Percentiles rank a stretch among this genome's conserved stretches.
Evolutionary conservation across 2,329 filamentous ascomycete species (phyloP).

Genomic region (Didymellaceae sp.): DNA sequence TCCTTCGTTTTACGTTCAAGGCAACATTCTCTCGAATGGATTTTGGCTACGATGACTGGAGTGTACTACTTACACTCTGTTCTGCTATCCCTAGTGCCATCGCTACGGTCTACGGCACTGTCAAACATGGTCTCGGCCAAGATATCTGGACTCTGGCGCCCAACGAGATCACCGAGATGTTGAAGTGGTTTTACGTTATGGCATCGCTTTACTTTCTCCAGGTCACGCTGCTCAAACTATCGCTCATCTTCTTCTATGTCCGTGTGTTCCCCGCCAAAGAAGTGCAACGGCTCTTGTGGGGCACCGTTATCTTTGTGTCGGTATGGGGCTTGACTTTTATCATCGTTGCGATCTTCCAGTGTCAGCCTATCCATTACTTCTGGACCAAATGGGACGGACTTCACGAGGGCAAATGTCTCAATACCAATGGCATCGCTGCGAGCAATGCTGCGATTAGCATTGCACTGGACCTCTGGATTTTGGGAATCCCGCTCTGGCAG

Average conservation of each 20-base stretch:
- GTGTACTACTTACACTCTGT: constrained; percentile 33
- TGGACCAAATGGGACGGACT: constrained; percentile 45
- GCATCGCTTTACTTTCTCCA: constrained; percentile 45
- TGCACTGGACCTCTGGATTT: constrained; percentile 41
- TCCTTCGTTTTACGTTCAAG: constrained; percentile 48
- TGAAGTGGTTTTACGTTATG: constrained; percentile 45
- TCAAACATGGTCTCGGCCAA: constrained; percentile 54
- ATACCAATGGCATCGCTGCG: constrained; percentile 45
- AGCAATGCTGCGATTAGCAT: constrained; percentile 47
- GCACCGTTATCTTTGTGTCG: constrained; percentile 34
- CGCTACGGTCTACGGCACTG: constrained; percentile 32
- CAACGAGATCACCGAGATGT: constrained; percentile 54
- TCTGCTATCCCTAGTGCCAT: constrained; percentile 35
- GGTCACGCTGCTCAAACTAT: constrained; percentile 37
- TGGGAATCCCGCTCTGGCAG: constrained; percentile 47
- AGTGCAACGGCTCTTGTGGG: constrained; percentile 32
- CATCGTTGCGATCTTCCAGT: constrained; percentile 42
- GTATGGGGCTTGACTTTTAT: constrained; percentile 34
- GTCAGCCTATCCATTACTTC: constrained; percentile 43
- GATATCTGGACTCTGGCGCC: constrained; percentile 60
- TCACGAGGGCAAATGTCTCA: constrained; percentile 42
- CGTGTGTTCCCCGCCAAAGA: constrained; percentile 39
- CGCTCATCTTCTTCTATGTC: constrained; percentile 41
- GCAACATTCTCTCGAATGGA: constrained; percentile 40
- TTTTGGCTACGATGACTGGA: constrained; percentile 51